A percentile compares a stretch with the other conserved stretches of the same genome.
phyloP scores from a whole-genome alignment of 257 asterid genomes.

The Solanum pimpinellifolium region DNA sequence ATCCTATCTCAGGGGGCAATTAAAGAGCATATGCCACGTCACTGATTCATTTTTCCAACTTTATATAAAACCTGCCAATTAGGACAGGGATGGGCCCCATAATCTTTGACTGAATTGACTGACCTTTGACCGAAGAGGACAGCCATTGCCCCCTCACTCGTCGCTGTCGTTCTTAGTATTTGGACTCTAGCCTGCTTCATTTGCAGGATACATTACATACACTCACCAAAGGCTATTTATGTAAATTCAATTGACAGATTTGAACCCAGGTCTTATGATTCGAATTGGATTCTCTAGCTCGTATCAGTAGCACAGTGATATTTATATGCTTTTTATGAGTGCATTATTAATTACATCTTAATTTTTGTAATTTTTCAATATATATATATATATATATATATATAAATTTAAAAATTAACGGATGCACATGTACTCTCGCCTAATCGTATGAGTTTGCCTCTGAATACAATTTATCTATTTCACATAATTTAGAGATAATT shows the following conservation, averaged over 20 bases:
- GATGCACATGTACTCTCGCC: no score
- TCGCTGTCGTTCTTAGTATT: conserved; percentile 39
- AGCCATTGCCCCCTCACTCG: conserved; percentile 27
- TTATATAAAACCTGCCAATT: conserved; percentile 3
- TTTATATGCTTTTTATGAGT: no score
- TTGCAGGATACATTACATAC: background rate
- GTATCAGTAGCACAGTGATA: no score
- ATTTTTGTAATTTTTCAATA: no score
- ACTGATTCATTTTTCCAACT: background rate
- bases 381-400: no score
- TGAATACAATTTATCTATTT: no score
- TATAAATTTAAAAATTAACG: no score
- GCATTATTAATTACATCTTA: no score
- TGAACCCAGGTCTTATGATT: no score
- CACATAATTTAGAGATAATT: no score
- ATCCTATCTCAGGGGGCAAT: background rate
- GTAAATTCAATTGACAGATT: background rate
- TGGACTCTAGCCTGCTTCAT: conserved; percentile 50
- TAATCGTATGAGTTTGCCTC: no score
- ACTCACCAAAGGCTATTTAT: background rate
- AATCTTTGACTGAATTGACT: conserved; percentile 29
- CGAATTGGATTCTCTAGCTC: no score
- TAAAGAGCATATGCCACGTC: conserved; percentile 3
- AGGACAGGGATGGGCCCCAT: conserved; percentile 17
- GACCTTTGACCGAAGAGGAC: conserved; percentile 38